Conservation (phyloP, 2,329 filamentous ascomycete species). For the Alternaria triticimaculans region DNA sequence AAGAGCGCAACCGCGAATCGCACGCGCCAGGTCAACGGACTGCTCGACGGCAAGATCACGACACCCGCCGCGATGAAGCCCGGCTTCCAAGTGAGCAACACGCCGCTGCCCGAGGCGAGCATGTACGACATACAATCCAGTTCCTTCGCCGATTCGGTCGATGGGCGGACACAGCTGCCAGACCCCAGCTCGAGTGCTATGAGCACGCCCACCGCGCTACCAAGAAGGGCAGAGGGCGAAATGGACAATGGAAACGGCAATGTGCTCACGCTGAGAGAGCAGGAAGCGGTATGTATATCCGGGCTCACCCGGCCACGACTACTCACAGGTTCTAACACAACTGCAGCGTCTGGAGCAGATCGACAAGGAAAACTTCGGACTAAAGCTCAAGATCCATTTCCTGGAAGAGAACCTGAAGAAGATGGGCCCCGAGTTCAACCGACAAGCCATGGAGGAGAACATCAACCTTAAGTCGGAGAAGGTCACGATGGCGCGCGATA, state of each 20-base stretch:
- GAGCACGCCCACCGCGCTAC: slow-evolving; percentile 79
- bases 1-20: slow-evolving; percentile 80
- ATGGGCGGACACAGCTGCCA: slow-evolving; percentile 75
- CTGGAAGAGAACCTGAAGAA: slow-evolving; percentile 89
- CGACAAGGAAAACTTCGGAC: slow-evolving; percentile 96
- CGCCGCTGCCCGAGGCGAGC: slow-evolving; percentile 79
- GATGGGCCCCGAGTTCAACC: slow-evolving; percentile 86
- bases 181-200: slow-evolving; percentile 78
- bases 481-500: slow-evolving; percentile 85
- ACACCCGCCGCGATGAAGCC: slow-evolving; percentile 73
- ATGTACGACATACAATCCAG: slow-evolving; percentile 56
- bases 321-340: slow-evolving; percentile 2
- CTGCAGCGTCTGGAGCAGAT: slow-evolving; percentile 83
- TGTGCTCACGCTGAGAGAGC: slow-evolving; percentile 87
- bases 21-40: slow-evolving; percentile 50
- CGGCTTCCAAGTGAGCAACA: slow-evolving; percentile 70
- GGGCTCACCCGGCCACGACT: neutral
- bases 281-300: slow-evolving; percentile 74
- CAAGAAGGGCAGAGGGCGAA: slow-evolving; percentile 69
- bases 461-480: slow-evolving; percentile 94
- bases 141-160: slow-evolving; percentile 61
- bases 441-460: slow-evolving; percentile 89
- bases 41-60: slow-evolving; percentile 42
- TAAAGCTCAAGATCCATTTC: slow-evolving; percentile 73
- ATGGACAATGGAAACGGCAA: slow-evolving; percentile 83